phyloP scores from a whole-genome alignment of 768 basidiomycete genomes.

The Lentinula raphanica region DNA sequence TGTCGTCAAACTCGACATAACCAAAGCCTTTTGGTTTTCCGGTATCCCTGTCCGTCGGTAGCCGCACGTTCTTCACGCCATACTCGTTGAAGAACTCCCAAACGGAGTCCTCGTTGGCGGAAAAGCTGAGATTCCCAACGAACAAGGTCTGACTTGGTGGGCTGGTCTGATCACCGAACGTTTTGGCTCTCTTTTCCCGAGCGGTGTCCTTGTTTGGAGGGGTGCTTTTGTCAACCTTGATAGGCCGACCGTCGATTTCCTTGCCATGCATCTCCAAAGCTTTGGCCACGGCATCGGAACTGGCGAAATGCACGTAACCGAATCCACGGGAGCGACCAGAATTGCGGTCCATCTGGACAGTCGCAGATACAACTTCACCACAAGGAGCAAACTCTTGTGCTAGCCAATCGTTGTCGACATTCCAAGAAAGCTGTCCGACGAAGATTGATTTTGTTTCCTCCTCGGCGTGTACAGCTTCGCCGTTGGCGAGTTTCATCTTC shows the following conservation, averaged over 20 bases:
- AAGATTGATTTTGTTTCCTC: constrained; percentile 66
- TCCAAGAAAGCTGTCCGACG: constrained; percentile 93
- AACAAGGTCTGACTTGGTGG: constrained; percentile 77
- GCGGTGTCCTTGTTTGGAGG: constrained; percentile 49
- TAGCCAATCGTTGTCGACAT: constrained; percentile 94
- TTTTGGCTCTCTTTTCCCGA: constrained; percentile 66
- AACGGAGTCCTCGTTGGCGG: constrained; percentile 72
- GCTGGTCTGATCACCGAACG: constrained; percentile 58
- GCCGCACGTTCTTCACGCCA: constrained; percentile 81
- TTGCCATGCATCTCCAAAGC: constrained; percentile 77
- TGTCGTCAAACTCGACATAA: constrained; percentile 88
- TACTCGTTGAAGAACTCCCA: constrained; percentile 90
- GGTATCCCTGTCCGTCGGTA: constrained; percentile 90
- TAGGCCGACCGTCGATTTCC: constrained; percentile 87
- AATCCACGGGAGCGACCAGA: constrained; percentile 82
- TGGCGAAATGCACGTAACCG: constrained; percentile 76
- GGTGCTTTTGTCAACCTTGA: constrained; percentile 81
- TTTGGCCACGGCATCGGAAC: constrained; percentile 67
- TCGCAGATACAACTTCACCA: constrained; percentile 86
- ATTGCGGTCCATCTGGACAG: constrained; percentile 81
- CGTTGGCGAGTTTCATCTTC: constrained; percentile 75
- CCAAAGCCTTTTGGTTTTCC: constrained; percentile 93
- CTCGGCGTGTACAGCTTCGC: constrained; percentile 37
- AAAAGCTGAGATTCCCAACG: constrained; percentile 86
- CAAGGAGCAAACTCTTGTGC: constrained; percentile 83